Conservation (phyloP, 2,329 filamentous ascomycete genomes). For the Rutstroemia sp. region DNA sequence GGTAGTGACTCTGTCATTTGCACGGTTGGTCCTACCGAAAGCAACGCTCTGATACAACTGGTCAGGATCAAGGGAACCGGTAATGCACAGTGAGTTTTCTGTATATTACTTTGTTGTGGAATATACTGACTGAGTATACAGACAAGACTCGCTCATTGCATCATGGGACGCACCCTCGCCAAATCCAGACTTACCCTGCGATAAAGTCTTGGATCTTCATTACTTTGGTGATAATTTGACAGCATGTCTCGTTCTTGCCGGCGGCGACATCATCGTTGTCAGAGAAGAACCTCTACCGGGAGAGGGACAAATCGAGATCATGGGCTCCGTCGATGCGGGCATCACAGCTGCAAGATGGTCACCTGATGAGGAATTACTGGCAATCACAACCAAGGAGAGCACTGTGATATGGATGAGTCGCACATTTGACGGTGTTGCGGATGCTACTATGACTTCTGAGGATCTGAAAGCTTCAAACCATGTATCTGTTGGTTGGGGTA, state of each 20-base stretch:
- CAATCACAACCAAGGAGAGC: conserved; percentile 70
- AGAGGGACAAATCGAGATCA: conserved; percentile 83
- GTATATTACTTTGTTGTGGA: background rate
- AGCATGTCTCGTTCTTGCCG: conserved; percentile 76
- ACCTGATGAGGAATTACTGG: conserved; percentile 85
- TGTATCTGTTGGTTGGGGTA: conserved; percentile 96
- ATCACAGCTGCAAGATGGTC: conserved; percentile 90
- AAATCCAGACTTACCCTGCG: conserved; percentile 64
- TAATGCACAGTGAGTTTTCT: conserved; percentile 22
- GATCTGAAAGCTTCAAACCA: conserved; percentile 86
- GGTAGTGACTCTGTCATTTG: conserved; percentile 71
- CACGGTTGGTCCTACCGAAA: conserved; percentile 71
- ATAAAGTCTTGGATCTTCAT: conserved; percentile 72
- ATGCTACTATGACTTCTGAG: conserved; percentile 62
- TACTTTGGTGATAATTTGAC: conserved; percentile 75
- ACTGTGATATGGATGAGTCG: conserved; percentile 90
- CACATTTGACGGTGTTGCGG: conserved; percentile 76
- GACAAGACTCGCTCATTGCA: conserved; percentile 46
- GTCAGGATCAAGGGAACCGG: conserved; percentile 43
- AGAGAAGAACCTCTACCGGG: conserved; percentile 59
- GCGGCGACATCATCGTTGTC: conserved; percentile 84
- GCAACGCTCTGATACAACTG: conserved; percentile 67
- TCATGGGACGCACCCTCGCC: conserved; percentile 87
- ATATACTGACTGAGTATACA: conserved; percentile 28
- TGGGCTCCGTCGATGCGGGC: conserved; percentile 87